A percentile compares a stretch with the other conserved stretches of the same genome.
phyloP scores from a whole-genome alignment of 345 rosid genomes.

The Rhodamnia argentea region DNA sequence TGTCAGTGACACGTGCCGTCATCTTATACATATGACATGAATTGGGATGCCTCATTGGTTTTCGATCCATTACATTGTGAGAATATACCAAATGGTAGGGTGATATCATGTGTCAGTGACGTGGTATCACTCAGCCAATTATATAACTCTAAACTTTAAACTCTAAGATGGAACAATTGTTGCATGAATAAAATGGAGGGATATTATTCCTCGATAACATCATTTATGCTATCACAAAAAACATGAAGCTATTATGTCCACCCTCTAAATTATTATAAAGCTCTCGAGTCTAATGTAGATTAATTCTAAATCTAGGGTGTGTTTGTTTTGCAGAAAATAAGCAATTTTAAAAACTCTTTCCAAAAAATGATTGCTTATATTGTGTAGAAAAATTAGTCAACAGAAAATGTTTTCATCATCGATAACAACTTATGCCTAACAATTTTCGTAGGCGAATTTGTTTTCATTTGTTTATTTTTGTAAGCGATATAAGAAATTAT shows the following conservation, averaged over 20 bases:
- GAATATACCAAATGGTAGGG: neutral
- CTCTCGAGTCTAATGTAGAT: neutral
- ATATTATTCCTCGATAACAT: neutral
- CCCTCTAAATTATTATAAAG: neutral
- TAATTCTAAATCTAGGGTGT: neutral
- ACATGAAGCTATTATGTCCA: neutral
- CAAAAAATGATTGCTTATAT: no score
- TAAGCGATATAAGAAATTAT: no score
- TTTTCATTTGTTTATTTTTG: no score
- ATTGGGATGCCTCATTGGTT: neutral
- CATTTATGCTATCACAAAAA: neutral
- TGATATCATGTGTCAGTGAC: neutral
- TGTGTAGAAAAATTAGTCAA: no score
- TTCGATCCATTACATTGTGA: neutral
- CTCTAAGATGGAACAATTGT: neutral
- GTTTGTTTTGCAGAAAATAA: no score
- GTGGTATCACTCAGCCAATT: neutral
- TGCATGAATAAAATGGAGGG: neutral
- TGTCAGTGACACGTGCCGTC: neutral
- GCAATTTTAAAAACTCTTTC: no score
- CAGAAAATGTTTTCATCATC: no score
- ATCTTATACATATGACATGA: neutral
- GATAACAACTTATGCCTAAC: neutral
- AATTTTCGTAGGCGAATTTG: no score
- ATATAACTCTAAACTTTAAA: neutral